Evolutionary conservation across 495 filamentous ascomycete species (phyloP), one percentile per base, ranked within the genome.

Genomic region (Geopyxis carbonaria): DNA sequence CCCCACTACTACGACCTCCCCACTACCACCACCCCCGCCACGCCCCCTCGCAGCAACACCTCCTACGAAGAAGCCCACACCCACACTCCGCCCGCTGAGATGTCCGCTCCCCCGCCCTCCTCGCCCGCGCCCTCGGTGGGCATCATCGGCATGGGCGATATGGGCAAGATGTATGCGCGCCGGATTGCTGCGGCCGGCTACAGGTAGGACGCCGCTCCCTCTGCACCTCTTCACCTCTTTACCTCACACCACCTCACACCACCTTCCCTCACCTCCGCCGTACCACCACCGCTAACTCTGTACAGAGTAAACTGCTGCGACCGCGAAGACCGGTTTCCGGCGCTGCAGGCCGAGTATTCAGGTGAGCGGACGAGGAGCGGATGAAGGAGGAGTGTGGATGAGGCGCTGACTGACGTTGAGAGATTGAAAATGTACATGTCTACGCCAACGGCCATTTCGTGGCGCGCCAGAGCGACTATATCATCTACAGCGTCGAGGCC

Each of bases 141-240:
- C 52, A 84, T 97, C 48, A 94, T 97, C 54, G 89, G 89, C 22
- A 93, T 97, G 85, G 89, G 89, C 16, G 85, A 93, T 51, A 97
- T 97, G 89, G 89, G 89, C 59, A 93, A 82, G 72, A 92, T 97
- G 91, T 97, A 97, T 62, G 80, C 91, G 49, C 68, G 79, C 52
- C 68, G 75, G 50, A 69, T 97, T 51, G 82, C 83, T 54, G 67
- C 64, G 50, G 87, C 87, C 45, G 89, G 91, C 42, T 97, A 89
- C 89, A 93, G 80, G 89, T 95, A 80, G 29, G 51, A 43, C 9
- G 16, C 64, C 59, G 44, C 35, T 31, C 6, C 28, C 41, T 28
- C 23, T n/a, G 25, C 25, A 7, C 25, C 25, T 28, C 25, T 28
- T n/a, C 25, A 7, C 25, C 25, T 28, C 25, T n/a, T 28, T n/a